These are phyloP conservation scores for Sugiyamaella chiloensis DNA, from an alignment of 805 yeast species.

Conservation along the genomic window DNA sequence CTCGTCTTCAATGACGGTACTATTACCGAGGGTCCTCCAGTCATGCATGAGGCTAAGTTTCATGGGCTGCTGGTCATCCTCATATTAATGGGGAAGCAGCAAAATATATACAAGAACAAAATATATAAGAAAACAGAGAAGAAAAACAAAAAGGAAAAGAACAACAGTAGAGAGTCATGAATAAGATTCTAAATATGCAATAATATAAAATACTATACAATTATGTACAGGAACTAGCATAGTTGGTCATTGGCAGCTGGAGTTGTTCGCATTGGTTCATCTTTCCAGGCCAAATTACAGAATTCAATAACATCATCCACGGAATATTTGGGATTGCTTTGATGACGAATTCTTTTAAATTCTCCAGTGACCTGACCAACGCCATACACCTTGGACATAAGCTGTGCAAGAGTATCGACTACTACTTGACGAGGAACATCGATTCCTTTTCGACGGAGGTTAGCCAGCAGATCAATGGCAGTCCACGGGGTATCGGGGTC, in stretches of 20 bases:
- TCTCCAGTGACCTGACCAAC: background rate
- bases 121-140: background rate
- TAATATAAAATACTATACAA: no score
- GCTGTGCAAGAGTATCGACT: background rate
- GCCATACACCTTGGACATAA: constrained; percentile 5
- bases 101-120: no score
- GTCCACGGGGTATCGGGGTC: constrained; percentile 4
- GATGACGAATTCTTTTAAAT: background rate
- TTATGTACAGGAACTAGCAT: no score
- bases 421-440: background rate
- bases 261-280: no score
- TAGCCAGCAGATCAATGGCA: constrained; percentile 1
- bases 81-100: no score
- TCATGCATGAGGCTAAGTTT: no score
- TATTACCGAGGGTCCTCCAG: background rate
- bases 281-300: constrained; percentile 10
- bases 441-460: background rate
- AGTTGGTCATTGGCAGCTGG: no score
- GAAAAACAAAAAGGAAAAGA: background rate
- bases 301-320: constrained; percentile 1
- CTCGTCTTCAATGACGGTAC: constrained; percentile 8
- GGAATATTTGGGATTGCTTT: background rate
- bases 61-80: no score
- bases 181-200: no score
- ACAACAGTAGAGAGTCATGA: no score